Conservation (phyloP, 129 eudicot species). For the Solidago caesia region DNA sequence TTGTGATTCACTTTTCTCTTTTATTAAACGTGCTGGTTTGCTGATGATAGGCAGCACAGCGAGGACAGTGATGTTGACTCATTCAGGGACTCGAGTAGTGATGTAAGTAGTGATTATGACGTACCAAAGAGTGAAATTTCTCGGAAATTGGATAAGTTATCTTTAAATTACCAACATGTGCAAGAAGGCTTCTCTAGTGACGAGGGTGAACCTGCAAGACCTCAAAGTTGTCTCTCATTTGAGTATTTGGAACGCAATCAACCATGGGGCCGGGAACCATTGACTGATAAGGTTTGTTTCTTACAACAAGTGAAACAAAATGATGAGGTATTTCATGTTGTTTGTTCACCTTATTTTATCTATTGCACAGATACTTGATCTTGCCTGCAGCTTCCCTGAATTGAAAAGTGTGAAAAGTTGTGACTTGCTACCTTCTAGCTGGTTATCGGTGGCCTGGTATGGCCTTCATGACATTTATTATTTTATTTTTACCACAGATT, state of each 20-base stretch:
- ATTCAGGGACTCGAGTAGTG: conserved; percentile 90
- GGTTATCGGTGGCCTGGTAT: conserved; percentile 99
- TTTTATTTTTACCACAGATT: neutral
- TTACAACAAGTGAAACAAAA: neutral
- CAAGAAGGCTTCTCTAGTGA: conserved; percentile 89
- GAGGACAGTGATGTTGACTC: conserved; percentile 90
- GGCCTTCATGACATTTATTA: conserved; percentile 8
- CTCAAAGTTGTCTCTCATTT: conserved; percentile 59
- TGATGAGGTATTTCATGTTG: neutral
- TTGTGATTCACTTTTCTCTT: neutral
- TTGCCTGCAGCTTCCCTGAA: conserved; percentile 68
- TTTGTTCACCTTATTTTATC: conserved; percentile 3
- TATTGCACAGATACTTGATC: conserved; percentile 65
- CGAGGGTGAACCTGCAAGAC: conserved; percentile 70
- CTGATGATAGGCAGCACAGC: conserved; percentile 49
- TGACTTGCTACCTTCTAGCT: conserved; percentile 74
- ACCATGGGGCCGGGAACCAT: conserved; percentile 83
- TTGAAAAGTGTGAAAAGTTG: conserved; percentile 63
- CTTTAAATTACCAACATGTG: conserved; percentile 49
- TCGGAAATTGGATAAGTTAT: conserved; percentile 44
- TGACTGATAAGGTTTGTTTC: conserved; percentile 69
- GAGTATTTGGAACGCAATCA: conserved; percentile 68
- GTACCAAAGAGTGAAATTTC: conserved; percentile 37
- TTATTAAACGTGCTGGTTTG: conserved; percentile 12
- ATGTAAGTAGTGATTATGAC: conserved; percentile 84